Conservation (phyloP, 1,284 basidiomycete genomes). For the Xerocomus cyaneibrunnescens region DNA sequence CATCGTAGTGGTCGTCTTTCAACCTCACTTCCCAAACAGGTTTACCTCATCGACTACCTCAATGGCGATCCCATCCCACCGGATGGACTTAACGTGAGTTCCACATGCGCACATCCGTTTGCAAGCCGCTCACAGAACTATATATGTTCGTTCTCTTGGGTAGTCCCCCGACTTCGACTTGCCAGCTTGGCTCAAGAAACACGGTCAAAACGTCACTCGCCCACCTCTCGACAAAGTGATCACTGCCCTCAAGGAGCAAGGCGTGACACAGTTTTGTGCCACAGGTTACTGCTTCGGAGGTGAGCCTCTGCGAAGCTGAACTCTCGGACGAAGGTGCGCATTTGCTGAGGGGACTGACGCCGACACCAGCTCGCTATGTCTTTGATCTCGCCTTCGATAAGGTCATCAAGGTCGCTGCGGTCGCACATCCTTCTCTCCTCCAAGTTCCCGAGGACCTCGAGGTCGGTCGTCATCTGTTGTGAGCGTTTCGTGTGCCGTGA, state of each 20-base stretch:
- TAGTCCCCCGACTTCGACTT: slow-evolving; percentile 46
- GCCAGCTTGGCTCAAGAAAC: slow-evolving; percentile 48
- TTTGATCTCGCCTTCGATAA: slow-evolving; percentile 70
- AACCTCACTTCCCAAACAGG: slow-evolving; percentile 47
- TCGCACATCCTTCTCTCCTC: slow-evolving; percentile 71
- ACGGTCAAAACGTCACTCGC: slow-evolving; percentile 47
- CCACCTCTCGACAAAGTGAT: slow-evolving; percentile 58
- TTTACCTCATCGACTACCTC: slow-evolving; percentile 46
- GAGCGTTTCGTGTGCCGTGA: background rate
- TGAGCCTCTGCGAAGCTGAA: slow-evolving; percentile 30
- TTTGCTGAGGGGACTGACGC: background rate
- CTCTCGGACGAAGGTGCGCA: background rate
- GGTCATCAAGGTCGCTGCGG: slow-evolving; percentile 51
- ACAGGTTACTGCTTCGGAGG: slow-evolving; percentile 75
- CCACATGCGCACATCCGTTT: background rate
- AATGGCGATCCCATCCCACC: slow-evolving; percentile 40
- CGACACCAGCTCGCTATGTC: slow-evolving; percentile 46
- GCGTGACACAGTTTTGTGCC: slow-evolving; percentile 57
- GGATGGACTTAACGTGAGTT: slow-evolving; percentile 19
- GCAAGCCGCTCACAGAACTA: background rate
- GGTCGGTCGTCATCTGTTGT: slow-evolving; percentile 17
- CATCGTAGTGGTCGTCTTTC: background rate
- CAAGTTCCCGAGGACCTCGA: slow-evolving; percentile 42
- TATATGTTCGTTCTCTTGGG: too few species aligned
- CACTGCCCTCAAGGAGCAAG: slow-evolving; percentile 52